Evolutionary conservation across 1,284 basidiomycete genomes (phyloP), one percentile per base, ranked within the genome.

Genomic region (Moesziomyces antarcticus): DNA sequence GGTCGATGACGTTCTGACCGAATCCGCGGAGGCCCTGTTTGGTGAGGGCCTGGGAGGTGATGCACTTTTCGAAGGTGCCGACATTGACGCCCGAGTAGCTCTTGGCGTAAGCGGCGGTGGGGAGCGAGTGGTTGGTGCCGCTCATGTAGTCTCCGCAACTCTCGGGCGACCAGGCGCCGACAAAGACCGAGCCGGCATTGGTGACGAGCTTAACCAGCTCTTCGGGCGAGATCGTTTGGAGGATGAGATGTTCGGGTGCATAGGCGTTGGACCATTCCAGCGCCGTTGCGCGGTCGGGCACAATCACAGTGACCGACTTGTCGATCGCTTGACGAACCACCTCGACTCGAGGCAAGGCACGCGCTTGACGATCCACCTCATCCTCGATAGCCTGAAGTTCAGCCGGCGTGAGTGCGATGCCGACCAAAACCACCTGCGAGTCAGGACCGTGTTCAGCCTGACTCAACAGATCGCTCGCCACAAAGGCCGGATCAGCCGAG

Each of bases 31-130:
- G 86, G 7, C 97, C 97, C 20, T 89, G 89, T 16, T 87, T 85
- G 5, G 93, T 93, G 27, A 99, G 89, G 81, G 94, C 91, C 84
- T 99, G 97, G 9, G 92, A 93, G 7, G 97, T 99, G 82, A 99
- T 97, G 85, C 98, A 92, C 86, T 99, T 99, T 85, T 98, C 94
- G 91, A 99, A 99, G 1, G 94, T 94, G 21, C 90, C 87, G 0
- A 96, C 98, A 86, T 97, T 98, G 77, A 99, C 97, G 18, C 97
- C 97, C 74, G 93, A 95, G 87, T 97, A 99, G 84, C 98, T 95
- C 58, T 94, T 91, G 16, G 97, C 97, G 82, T 95, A 98, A 21
- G 94, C 95, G 20, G 75, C 80, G 24, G 84, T 85, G 44, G 85
- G 85, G 20, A 86, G 88, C 0, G 96, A 97, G 87, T 99, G 97